Evolutionary conservation across 306 rosid genomes (phyloP), one percentile per base, ranked within the genome.

Genomic region (Potentilla sterilis): DNA sequence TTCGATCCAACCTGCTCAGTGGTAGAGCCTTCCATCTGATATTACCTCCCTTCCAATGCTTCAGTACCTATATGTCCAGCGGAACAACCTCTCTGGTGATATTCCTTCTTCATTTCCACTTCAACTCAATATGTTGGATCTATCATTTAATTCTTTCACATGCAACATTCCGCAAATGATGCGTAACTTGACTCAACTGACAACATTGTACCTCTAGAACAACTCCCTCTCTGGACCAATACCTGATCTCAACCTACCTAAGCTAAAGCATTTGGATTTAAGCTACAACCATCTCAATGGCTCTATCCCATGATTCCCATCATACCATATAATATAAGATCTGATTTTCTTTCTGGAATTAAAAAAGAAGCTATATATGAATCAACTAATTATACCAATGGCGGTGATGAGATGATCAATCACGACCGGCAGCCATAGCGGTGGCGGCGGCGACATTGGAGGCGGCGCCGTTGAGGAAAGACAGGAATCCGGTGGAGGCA

Each of bases 21-120:
- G 98, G 98, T 69, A 78, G n/a, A n/a, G 47, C 71, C 82, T 94
- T 14, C 97, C 96, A 24, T 72, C 82, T 7, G 98, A 94, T 77
- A 70, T 94, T 78, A 79, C 95, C 76, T 92, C 96, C 59, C 95
- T 94, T 75, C 91, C 96, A 51, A 81, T 92, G 62, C 96, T 94
- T 54, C 89, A 82, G 51, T 73, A 75, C 78, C 88, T 94, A 43
- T 90, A 83, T 81, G 92, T 94, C 64, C 98, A 94, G 72, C 91
- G 73, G 59, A 94, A 94, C 86, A 92, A 92, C 86, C 80, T 94
- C 75, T 85, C 96, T 32, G 98, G 98, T 67, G 81, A 86, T 54
- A 85, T 94, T 77, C 97, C 98, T 38, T 49, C 88, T 69, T 88
- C 91, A 12, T 64, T 92, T 78, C 84, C 98, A 15, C 78, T 72